Evolutionary conservation across 768 basidiomycete genomes (phyloP), one percentile per base, ranked within the genome.

Genomic region (Boletus coccyginus): DNA sequence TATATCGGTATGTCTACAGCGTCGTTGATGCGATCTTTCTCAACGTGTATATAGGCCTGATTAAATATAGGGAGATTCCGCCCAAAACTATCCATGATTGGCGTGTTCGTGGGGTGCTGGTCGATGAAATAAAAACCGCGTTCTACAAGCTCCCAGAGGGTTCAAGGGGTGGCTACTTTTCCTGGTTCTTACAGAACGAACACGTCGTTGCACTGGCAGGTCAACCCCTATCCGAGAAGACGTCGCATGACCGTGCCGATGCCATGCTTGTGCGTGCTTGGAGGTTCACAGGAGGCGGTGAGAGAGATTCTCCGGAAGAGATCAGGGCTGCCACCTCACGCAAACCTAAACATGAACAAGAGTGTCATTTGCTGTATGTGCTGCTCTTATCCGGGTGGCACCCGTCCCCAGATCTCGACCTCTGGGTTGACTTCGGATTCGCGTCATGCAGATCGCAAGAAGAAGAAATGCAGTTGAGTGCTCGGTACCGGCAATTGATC

Each of bases 101-200:
- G 54, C 54, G 54, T 1, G 35, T 55, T 38, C 41, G 47, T 9
- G 54, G 54, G 8, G 47, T 43, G 13, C 32, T 55, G 27, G 54
- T 44, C 16, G 47, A 55, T 29, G 35, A 50, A 49, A 50, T 55
- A 5, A 55, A 55, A 4, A 27, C 41, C 17, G 17, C 46, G 17
- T 55, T 50, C 31, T 32, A 45, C 24, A 29, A 55, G 16, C 1
- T 45, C 29, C 48, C 48, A 11, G 42, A 50, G 19, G 0, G 3
- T 7, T 3, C 14, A 3, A 56, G 55, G 21, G 48, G 55, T 14
- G 29, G 14, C 11, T 44, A 55, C 33, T 49, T 49, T 31, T 10
- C 35, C 11, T 55, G 54, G 54, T 55, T 55, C 42, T 32, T 56
- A 42, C 10, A 50, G 29, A 50, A 56, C 36, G 42, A 56, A 21